Evolutionary conservation across 805 yeast genomes (phyloP), one percentile per base, ranked within the genome.

Genomic region (Yarrowia divulgata): DNA sequence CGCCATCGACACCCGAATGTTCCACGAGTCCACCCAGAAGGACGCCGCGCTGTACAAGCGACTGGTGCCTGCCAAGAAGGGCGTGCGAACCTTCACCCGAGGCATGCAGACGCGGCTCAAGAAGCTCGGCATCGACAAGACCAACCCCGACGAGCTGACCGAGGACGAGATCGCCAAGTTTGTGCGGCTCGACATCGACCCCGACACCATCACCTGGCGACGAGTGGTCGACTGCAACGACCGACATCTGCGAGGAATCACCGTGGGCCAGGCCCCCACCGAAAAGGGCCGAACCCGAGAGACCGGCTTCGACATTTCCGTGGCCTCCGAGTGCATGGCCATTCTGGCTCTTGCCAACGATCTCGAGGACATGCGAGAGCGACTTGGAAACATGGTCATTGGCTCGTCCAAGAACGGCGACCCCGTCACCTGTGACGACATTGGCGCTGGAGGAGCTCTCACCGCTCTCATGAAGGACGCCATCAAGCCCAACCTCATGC

Each of bases 291-390:
- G 87, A 70, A 87, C 90, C 16, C 88, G 98, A 78, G 84, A 85
- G 71, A 88, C 97, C 23, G 98, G 98, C 14, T 93, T 94, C 80
- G 98, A 94, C 78, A 94, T 94, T 76, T 90, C 98, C 10, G 98
- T 94, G 72, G 98, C 98, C 5, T 90, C 95, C 35, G 98, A 94
- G 81, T 86, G 93, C 73, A 94, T 94, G 98, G 98, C 98, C 23
- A 90, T 94, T 71, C 83, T 94, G 72, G 98, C 98, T 5, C 83
- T 94, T 68, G 85, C 95, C 14, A 87, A 86, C 66, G 87, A 90
- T 45, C 84, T 94, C 74, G 80, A 85, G 72, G 98, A 94, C 79
- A 85, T 94, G 90, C 87, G 97, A 77, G 85, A 85, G 74, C 85
- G 98, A 76, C 88, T 94, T 58, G 97, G 97, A 70, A 85, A 85